A percentile compares a stretch with the other conserved stretches of the same genome.
These are phyloP conservation scores for Clohesyomyces aquaticus DNA, from an alignment of 495 filamentous ascomycete genomes.

Conservation along the genomic window DNA sequence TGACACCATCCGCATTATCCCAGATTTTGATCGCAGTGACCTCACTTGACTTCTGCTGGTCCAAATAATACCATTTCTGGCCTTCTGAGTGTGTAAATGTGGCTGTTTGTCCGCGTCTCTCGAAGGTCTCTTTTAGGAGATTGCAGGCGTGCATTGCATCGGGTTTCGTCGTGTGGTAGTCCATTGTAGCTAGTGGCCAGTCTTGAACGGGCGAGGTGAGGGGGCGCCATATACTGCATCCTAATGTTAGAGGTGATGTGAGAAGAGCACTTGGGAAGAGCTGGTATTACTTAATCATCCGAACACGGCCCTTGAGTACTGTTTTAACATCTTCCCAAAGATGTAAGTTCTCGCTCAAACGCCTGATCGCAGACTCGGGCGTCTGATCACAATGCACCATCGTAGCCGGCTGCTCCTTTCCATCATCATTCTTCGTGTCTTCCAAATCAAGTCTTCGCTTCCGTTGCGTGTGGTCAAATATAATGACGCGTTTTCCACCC, in stretches of 20 bases:
- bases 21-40: slow-evolving; percentile 28
- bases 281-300: slow-evolving; percentile 18
- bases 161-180: slow-evolving; percentile 4
- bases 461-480: slow-evolving; percentile 19
- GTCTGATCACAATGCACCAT: slow-evolving; percentile 29
- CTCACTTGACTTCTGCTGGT: slow-evolving; percentile 9
- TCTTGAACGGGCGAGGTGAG: slow-evolving; percentile 11
- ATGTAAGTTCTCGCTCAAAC: not conserved
- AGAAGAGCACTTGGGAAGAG: too few species aligned
- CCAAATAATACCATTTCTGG: slow-evolving; percentile 23
- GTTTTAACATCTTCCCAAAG: not conserved
- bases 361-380: not conserved
- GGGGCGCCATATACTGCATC: slow-evolving; percentile 28
- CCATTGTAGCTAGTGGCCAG: slow-evolving; percentile 29
- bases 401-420: slow-evolving; percentile 25
- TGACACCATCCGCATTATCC: slow-evolving; percentile 11
- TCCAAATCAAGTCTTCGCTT: slow-evolving; percentile 6
- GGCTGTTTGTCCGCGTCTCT: slow-evolving; percentile 18
- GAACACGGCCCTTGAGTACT: slow-evolving; percentile 8
- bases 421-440: slow-evolving; percentile 2
- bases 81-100: not conserved
- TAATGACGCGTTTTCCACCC: slow-evolving; percentile 13
- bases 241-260: too few species aligned
- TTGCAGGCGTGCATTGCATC: slow-evolving; percentile 6
- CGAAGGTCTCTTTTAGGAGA: not conserved